A percentile compares a stretch with the other conserved stretches of the same genome.
phyloP scores from a whole-genome alignment of 1,284 basidiomycete species.

The Sutorius eximius region DNA sequence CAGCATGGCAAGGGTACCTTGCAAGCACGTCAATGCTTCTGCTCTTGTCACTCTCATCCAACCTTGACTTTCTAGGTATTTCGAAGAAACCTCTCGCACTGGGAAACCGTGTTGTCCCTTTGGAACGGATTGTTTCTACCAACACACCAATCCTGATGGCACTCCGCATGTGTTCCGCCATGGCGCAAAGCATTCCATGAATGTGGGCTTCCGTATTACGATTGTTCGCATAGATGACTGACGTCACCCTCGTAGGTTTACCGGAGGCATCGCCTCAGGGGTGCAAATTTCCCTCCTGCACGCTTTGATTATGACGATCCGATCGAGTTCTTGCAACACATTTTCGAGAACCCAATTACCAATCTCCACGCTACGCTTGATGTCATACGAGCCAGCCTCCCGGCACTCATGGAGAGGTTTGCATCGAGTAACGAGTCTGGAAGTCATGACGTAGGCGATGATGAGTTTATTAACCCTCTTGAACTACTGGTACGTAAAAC shows the following conservation, averaged over 20 bases:
- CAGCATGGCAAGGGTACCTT: constrained; percentile 67
- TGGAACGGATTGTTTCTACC: constrained; percentile 74
- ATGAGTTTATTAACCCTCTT: constrained; percentile 18
- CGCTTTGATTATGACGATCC: constrained; percentile 30
- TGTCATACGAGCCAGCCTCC: constrained; percentile 35
- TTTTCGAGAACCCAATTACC: constrained; percentile 30
- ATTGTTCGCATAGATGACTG: neutral
- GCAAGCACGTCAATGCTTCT: constrained; percentile 47
- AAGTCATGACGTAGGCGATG: constrained; percentile 6
- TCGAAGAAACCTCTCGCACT: constrained; percentile 48
- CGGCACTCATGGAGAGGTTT: constrained; percentile 26
- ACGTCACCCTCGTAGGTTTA: constrained; percentile 22
- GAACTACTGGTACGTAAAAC: constrained; percentile 26
- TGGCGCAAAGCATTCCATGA: constrained; percentile 56
- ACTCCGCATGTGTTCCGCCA: constrained; percentile 53
- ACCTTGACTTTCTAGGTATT: constrained; percentile 49
- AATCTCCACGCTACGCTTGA: constrained; percentile 34
- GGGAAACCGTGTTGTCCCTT: constrained; percentile 64
- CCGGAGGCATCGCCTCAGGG: constrained; percentile 25
- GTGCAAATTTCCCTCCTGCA: constrained; percentile 12
- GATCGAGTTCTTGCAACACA: constrained; percentile 30
- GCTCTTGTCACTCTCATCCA: neutral
- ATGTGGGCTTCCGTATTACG: constrained; percentile 29
- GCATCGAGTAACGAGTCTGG: constrained; percentile 9
- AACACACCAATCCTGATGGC: constrained; percentile 65